Base-by-base conservation (phyloP, 2,329 filamentous ascomycete genomes). In the Leptographium galeiforme region DNA sequence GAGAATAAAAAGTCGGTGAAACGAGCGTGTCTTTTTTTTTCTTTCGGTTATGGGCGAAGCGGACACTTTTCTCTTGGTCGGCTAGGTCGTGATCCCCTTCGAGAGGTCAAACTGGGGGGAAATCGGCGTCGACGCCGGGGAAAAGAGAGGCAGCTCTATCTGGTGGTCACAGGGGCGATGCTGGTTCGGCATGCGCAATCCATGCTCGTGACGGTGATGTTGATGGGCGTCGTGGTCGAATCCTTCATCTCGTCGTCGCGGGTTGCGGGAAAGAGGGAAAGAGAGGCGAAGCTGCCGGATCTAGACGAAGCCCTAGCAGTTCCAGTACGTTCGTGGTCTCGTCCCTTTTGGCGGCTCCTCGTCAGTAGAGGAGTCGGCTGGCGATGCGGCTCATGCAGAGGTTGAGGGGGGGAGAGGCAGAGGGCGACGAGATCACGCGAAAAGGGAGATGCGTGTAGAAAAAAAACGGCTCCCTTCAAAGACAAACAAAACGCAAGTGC, bases 401-500 rank as follows among this genome's bases (percentile, higher is more conserved):
- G 44, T n/a, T 19, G 36, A 14, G 8, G 44, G 12, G 32, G 38
- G 19, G n/a, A 33, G 34, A 30, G 30, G 45, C 39, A 34, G 41
- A 19, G 39, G 41, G 38, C 47, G 19, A 25, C 6, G 34, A 16
- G 33, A 19, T 6, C 11, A 19, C n/a, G 46, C 10, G 33, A 19
- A 36, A 47, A 51, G 18, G 33, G 33, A 32, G 48, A 52, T 43
- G 52, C 19, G 51, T 46, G 25, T 12, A 56, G 64, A 63, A 50
- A 65, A 65, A 38, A 75, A 71, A 56, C 25, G 25, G 25, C 25
- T 25, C 25, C 25, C 25, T 25, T 25, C 25, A 25, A 25, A 25
- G 25, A 25, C 25, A 25, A 25, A 25, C 25, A 25, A 25, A 25
- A 25, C 25, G 25, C 25, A 41, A 25, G 41, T 43, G 14, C 36